A percentile compares a stretch with the other conserved stretches of the same genome.
Evolutionary conservation across 345 rosid species (phyloP).

Genomic region (Erucastrum elatum): DNA sequence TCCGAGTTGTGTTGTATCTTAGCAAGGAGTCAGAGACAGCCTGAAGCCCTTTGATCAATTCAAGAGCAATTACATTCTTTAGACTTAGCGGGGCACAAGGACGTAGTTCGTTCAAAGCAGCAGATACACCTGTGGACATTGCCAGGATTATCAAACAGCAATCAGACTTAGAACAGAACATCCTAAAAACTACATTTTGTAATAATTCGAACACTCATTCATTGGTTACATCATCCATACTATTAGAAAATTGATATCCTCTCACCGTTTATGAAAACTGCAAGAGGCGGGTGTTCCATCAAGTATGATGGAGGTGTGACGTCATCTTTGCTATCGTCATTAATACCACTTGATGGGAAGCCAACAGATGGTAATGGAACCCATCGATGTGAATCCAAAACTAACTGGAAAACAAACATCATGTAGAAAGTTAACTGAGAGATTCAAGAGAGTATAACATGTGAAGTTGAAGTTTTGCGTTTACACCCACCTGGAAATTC

Average conservation of each 20-base stretch:
- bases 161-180: slow-evolving; percentile 7
- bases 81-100: slow-evolving; percentile 89
- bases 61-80: slow-evolving; percentile 72
- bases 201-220: neutral
- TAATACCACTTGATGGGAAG: slow-evolving; percentile 57
- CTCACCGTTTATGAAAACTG: slow-evolving; percentile 89
- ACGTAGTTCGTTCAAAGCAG: slow-evolving; percentile 88
- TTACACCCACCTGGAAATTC: slow-evolving; percentile 71
- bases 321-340: slow-evolving; percentile 78
- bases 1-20: slow-evolving; percentile 83
- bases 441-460: slow-evolving; percentile 2
- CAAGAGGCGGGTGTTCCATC: slow-evolving; percentile 99
- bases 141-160: neutral
- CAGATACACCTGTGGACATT: slow-evolving; percentile 70
- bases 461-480: slow-evolving; percentile 1
- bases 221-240: neutral
- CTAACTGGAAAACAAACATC: slow-evolving; percentile 61
- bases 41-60: slow-evolving; percentile 75
- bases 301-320: slow-evolving; percentile 89
- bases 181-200: neutral
- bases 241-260: neutral
- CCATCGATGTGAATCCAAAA: slow-evolving; percentile 97
- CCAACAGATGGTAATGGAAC: slow-evolving; percentile 92
- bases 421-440: slow-evolving; percentile 27
- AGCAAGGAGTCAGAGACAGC: slow-evolving; percentile 79